A percentile compares a stretch with the other conserved stretches of the same genome.
Conservation (phyloP, 495 filamentous ascomycete genomes). For the Neurospora sp. region DNA sequence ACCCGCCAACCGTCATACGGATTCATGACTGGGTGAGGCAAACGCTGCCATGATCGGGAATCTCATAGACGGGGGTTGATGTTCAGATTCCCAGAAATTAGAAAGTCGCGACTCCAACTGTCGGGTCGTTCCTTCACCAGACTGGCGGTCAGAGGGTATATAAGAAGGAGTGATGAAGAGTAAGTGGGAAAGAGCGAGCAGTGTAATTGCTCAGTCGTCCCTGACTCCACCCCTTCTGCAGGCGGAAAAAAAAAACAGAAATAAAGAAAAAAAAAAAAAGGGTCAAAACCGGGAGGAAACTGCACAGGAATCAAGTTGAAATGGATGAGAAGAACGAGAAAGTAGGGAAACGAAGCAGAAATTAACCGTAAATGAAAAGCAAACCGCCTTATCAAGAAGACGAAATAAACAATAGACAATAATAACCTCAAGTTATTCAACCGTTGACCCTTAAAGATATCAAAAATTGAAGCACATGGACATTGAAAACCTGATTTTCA, state of each 20-base stretch:
- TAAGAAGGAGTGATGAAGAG: background rate
- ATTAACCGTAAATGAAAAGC: background rate
- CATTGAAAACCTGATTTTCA: background rate
- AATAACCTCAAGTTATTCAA: background rate
- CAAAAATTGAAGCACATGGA: background rate
- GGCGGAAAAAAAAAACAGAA: background rate
- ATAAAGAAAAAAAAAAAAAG: no score
- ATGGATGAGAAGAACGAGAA: background rate
- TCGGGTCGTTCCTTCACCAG: background rate
- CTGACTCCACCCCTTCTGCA: no score
- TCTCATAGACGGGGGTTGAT: no score
- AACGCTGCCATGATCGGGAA: no score
- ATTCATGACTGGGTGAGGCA: no score
- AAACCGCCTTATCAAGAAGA: background rate
- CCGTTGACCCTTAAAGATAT: background rate
- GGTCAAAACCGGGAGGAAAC: background rate
- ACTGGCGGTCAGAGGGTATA: background rate
- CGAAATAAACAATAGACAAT: background rate
- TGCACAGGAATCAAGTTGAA: background rate
- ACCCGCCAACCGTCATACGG: no score
- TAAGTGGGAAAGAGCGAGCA: background rate
- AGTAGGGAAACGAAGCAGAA: background rate
- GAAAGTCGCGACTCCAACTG: no score
- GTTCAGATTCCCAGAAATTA: no score
- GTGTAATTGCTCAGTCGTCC: background rate